phyloP scores from a whole-genome alignment of 2,329 filamentous ascomycete genomes.

The Fusarium penzigii region DNA sequence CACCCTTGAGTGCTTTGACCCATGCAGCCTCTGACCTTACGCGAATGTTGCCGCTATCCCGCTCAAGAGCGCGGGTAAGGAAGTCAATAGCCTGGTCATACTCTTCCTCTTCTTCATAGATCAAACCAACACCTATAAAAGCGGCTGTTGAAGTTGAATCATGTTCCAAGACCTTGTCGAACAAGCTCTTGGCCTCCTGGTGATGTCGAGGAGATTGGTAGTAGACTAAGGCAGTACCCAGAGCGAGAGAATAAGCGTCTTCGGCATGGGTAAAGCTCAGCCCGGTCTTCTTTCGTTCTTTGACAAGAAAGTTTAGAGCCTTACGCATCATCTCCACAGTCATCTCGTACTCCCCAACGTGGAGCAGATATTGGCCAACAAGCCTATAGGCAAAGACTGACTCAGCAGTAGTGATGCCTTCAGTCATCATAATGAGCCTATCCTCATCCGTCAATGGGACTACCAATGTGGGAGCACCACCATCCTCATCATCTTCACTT shows the following conservation, averaged over 20 bases:
- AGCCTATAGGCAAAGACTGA: constrained; percentile 84
- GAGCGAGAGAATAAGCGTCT: constrained; percentile 73
- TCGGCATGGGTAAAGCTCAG: constrained; percentile 67
- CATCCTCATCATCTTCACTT: constrained; percentile 61
- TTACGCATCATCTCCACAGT: constrained; percentile 79
- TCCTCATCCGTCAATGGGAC: constrained; percentile 73
- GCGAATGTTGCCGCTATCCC: constrained; percentile 73
- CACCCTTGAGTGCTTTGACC: constrained; percentile 82
- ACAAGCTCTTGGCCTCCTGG: constrained; percentile 81
- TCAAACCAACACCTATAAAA: constrained; percentile 85
- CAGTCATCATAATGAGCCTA: constrained; percentile 76
- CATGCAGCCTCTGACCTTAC: constrained; percentile 88
- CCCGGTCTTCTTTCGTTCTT: constrained; percentile 67
- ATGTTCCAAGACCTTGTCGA: constrained; percentile 76
- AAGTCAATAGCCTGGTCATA: constrained; percentile 81
- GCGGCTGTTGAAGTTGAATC: constrained; percentile 78
- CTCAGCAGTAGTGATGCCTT: constrained; percentile 65
- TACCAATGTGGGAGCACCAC: constrained; percentile 53
- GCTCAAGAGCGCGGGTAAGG: constrained; percentile 70
- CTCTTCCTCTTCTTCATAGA: constrained; percentile 91
- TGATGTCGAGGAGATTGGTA: constrained; percentile 91
- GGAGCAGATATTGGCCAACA: constrained; percentile 79
- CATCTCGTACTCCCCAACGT: constrained; percentile 81
- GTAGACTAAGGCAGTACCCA: constrained; percentile 87
- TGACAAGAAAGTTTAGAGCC: constrained; percentile 61